Evolutionary conservation across 2,329 filamentous ascomycete genomes (phyloP).

Genomic region (Beauveria rudraprayagi): DNA sequence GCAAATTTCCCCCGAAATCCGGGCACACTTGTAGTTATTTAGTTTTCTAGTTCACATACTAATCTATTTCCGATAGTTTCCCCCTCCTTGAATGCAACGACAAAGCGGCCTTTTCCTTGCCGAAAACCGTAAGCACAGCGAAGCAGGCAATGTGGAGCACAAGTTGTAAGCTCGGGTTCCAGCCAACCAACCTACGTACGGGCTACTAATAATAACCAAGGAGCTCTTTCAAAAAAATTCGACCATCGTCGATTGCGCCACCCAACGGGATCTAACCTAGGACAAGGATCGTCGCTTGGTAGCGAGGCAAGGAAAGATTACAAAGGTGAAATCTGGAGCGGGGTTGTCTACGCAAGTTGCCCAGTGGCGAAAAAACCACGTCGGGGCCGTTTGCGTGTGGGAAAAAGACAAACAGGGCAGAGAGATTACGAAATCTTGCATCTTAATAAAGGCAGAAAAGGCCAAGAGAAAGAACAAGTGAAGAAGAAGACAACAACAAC

Average conservation of each 20-base stretch:
- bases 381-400: too few relatives aligned
- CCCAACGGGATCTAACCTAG: too few relatives aligned
- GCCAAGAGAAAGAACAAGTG: neutral
- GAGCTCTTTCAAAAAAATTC: neutral
- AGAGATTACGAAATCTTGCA: too few relatives aligned
- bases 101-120: neutral
- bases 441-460: too few relatives aligned
- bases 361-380: too few relatives aligned
- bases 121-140: slow-evolving; percentile 9
- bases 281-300: too few relatives aligned
- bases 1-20: neutral
- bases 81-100: slow-evolving; percentile 3
- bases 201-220: too few relatives aligned
- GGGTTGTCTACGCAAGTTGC: too few relatives aligned
- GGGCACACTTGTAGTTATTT: neutral
- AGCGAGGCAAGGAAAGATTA: too few relatives aligned
- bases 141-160: slow-evolving; percentile 1
- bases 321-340: too few relatives aligned
- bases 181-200: neutral
- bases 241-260: too few relatives aligned
- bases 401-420: too few relatives aligned
- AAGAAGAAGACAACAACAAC: neutral
- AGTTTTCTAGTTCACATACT: neutral
- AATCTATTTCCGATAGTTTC: neutral
- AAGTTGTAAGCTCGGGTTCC: neutral